Evolutionary conservation across 352 stramenopile genomes (phyloP), one percentile per base, ranked within the genome.

Genomic region (Globisporangium canariense): DNA sequence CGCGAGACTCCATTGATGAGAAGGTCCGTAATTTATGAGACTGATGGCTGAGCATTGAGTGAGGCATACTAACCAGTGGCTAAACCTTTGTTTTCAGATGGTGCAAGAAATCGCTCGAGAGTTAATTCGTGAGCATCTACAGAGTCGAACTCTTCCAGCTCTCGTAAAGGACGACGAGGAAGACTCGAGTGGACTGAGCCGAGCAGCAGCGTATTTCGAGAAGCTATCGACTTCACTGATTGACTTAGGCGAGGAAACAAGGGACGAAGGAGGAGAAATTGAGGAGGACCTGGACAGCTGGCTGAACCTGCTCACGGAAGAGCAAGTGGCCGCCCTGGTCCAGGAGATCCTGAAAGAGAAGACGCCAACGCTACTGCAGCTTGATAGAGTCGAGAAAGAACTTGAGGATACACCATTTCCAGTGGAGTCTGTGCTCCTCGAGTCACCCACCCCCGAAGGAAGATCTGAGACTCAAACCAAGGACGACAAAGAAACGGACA

Each of bases 261-360:
- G 9, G 25, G 32, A 32, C 22, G 45, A 45, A 56, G 16, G 41
- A 25, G 49, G 36, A n/a, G 59, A 55, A n/a, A 20, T 50, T 0
- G 62, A 65, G 4, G 58, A 64, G 4, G 58, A 64, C 47, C 50
- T 65, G 4, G 25, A 43, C 1, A 71, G 65, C 20, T 86, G 75
- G 77, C 36, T 76, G 10, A 50, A 73, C 2, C n/a, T 79, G 28
- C 68, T 86, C 14, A 76, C 71, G 1, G 76, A 83, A 69, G 76
- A 87, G 41, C 74, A 87, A 73, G 74, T 85, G 11, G 60, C 65
- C 47, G 49, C 62, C 2, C 53, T 86, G 43, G 67, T 86, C n/a
- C 68, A 75, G 14, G 66, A 83, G 46, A 66, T 86, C 47, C 71
- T 75, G 70, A 78, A 71, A 59, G 67, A 81, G 41, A 76, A 56